Evolutionary conservation across 805 yeast genomes (phyloP), one percentile per base, ranked within the genome.

Genomic region (Ogataea minuta): DNA sequence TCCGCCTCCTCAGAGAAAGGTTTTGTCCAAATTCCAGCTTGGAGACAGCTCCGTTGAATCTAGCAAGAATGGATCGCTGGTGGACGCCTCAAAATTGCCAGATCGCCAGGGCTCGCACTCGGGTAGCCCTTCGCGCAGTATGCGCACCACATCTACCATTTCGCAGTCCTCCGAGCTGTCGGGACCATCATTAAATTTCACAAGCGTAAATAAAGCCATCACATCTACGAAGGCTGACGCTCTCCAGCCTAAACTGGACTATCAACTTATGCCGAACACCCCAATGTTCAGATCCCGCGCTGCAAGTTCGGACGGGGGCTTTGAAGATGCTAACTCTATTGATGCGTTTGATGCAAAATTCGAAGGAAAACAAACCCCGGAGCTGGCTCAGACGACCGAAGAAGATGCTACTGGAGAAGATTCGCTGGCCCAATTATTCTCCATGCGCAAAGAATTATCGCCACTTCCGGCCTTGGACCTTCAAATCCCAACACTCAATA

Each of bases 361-460:
- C 33, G 49, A 44, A 9, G 16, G 36, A 3, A 36, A 25, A 9
- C 35, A 36, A 6, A 19, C 21, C 8, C 21, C 21, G 8, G 21
- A 19, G 21, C 23, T 36, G 38, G 15, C 32, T 36, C 10, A 35
- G 28, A 9, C 39, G 39, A 25, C 44, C 44, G 27, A 19, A 8
- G 8, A 19, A 6, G 21, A 5, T 19, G 8, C 5, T 6, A 19
- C 21, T 8, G 39, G 36, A 17, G 59, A 53, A 16, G 61, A 56
- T 33, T 52, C 55, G 4, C 32, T 57, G 15, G 44, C 43, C 11
- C 63, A 58, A 31, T 34, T 58, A 17, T 34, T 57, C 8, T 52
- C 57, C 6, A 54, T 58, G 60, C 47, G 49, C 24, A 54, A 44
- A 11, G 55, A 54, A 29, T 36, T 56, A 9, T 48, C 56, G 4